Conservation (phyloP, 2,329 filamentous ascomycete species). For the Ascochyta clinopodiicola region DNA sequence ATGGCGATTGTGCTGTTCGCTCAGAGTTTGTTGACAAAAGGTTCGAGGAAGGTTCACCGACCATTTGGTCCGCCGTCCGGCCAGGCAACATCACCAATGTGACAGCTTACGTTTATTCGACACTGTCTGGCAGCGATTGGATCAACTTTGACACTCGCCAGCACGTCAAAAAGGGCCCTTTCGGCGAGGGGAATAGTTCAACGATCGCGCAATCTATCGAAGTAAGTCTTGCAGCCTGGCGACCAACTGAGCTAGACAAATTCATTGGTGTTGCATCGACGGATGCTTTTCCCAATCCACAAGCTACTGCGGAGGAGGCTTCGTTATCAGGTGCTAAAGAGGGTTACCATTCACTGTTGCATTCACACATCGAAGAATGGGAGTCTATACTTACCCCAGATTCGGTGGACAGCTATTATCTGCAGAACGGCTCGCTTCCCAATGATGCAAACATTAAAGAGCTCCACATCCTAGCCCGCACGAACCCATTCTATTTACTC, state of each 20-base stretch:
- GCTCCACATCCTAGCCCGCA: constrained; percentile 61
- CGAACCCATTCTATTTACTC: constrained; percentile 64
- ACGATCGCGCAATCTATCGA: constrained; percentile 68
- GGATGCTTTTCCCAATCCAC: constrained; percentile 69
- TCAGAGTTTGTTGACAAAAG: constrained; percentile 65
- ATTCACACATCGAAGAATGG: constrained; percentile 69
- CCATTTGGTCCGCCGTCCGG: constrained; percentile 70
- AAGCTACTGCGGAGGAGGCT: constrained; percentile 62
- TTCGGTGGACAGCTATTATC: constrained; percentile 68
- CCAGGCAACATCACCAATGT: constrained; percentile 68
- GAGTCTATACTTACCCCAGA: constrained; percentile 64
- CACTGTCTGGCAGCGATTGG: constrained; percentile 55
- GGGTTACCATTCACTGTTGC: constrained; percentile 64
- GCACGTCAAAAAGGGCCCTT: constrained; percentile 58
- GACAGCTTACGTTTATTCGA: constrained; percentile 66
- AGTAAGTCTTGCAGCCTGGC: constrained; percentile 60
- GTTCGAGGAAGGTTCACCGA: constrained; percentile 56
- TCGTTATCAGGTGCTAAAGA: constrained; percentile 56
- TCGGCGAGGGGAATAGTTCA: constrained; percentile 61
- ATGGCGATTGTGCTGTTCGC: constrained; percentile 72
- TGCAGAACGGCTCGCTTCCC: constrained; percentile 64
- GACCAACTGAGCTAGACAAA: constrained; percentile 66
- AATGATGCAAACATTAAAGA: constrained; percentile 63
- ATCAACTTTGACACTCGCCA: constrained; percentile 53
- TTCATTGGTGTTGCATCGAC: constrained; percentile 72